Evolutionary conservation across 148 eudicot genomes (phyloP), one percentile per base, ranked within the genome.

Genomic region (Heliosperma pusillum): DNA sequence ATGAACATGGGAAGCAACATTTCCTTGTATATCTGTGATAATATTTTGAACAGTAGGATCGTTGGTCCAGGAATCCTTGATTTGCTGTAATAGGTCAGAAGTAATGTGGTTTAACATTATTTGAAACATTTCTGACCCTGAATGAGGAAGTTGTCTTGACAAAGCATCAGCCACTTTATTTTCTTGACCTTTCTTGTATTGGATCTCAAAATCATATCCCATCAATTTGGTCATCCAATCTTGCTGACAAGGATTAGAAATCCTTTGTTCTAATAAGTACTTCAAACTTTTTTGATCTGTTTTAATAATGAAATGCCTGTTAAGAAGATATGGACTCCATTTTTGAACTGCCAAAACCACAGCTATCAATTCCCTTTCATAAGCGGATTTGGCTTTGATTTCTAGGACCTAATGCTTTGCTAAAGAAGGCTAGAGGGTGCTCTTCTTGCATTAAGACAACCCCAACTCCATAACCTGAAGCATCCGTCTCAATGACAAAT

Each of bases 141-240:
- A 0, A 0, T 47, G 19, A 1, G 1, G 11, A 1, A 15, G 11
- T 5, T 50, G 13, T 52, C 73, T 70, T 0, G 71, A 80, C 1
- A 80, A 24, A 5, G 82, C 79, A 80, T 80, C 76, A 0, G 64
- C 79, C 15, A 33, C 75, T 20, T 13, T 20, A 15, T 80, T 75
- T 2, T 50, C 70, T 20, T 0, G 0, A 0, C 70, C 82, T 20
- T 52, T 57, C 27, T 80, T 70, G 36, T 74, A 80, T 0, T 60
- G 21, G 0, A 75, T 75, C 2, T 60, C 59, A 75, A 40, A 75
- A 20, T 80, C 59, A 20, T 26, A 60, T 0, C 74, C 79, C 1
- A 75, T 8, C 0, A 80, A 25, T n/a, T 80, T 80, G 0, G 78
- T 1, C 42, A 80, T 5, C 71, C 70, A 60, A 19, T 52, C 44